Base-by-base conservation (phyloP, 345 rosid genomes). In the Camelina neglecta region DNA sequence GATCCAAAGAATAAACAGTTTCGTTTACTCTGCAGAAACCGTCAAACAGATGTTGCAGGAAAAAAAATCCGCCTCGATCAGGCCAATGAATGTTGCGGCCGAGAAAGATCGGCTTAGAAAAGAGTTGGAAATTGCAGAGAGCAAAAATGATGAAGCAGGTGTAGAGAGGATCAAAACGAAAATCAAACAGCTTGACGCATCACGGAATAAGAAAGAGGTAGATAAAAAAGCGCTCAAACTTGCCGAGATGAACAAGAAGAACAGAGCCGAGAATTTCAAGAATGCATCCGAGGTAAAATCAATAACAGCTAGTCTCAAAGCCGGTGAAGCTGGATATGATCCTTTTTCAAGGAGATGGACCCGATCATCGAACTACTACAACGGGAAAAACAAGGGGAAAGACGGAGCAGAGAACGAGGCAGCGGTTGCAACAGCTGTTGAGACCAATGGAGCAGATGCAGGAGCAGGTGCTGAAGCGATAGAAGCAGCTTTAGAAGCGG, bases 281-380 rank as follows among this genome's bases (percentile, higher is more conserved):
- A 96, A 85, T 77, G 99, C 99, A 12, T 93, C 99, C 0, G 98
- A 83, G 72, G 23, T 86, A 49, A 96, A 86, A 76, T 87, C 89
- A 0, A 50, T 77, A 7, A 81, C 83, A 41, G 83, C 90, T 10
- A 71, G 71, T 74, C 85, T 91, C 67, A 96, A 96, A 78, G 99
- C 94, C 11, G 99, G 98, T 61, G 99, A 96, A 82, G 99, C 91
- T 33, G 97, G 98, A 29, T 96, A 93, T 65, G 99, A 96, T 79
- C 98, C 99, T 41, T 96, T 93, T 85, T 96, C 99, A 29, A 91
- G 99, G 73, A 87, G 98, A 82, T 93, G 99, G 99, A 93, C 99
- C 6, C 86, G 96, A 76, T 96, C 98, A 56, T 89, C 87, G 53
- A 96, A 93, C 80, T 96, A 93, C 82, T 96, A 87, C 61, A 86